Evolutionary conservation across 2,329 filamentous ascomycete species (phyloP), one percentile per base, ranked within the genome.

Genomic region (Clonostachys chloroleuca): DNA sequence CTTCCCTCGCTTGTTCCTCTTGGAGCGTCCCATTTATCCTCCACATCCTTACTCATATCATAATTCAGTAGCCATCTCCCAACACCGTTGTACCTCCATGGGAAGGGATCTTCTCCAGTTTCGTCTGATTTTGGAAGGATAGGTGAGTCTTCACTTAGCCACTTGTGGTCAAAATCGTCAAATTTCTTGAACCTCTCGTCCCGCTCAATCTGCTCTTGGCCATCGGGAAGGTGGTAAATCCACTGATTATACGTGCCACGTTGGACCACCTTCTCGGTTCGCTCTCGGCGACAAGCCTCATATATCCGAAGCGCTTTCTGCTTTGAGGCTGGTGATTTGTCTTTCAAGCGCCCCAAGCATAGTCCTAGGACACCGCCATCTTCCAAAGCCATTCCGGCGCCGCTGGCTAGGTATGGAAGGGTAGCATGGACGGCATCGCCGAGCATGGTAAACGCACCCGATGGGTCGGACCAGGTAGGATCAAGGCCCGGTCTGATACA

Each of bases 401-500:
- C 71, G 34, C 50, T 59, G 3, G 79, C 78, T 0, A 83, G 66
- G 56, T 86, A 86, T 0, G 83, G 83, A 0, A 86, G 66, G 0
- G 80, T 85, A 1, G 83, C 81, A 51, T 86, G 81, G 3, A 81
- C 80, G 1, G 81, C 78, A 54, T 86, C 83, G 0, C 83, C 83
- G 0, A 86, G 66, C 56, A 86, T 72, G 0, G 78, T 76, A 54
- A 83, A 82, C 0, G 75, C 65, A 1, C 73, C 80, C 0, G 70
- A 75, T 0, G 72, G 62, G 51, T 84, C 74, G 1, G 70, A 77
- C 82, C 83, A 86, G 2, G 59, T 57, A 6, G 62, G 61, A n/a
- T 65, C 62, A 36, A 82, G 68, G 6, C 73, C 73, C 2, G 72
- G 72, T 1, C 80, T 69, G 48, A 80, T 81, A 58, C 75, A 80